Percentiles rank a stretch among this genome's conserved stretches.
phyloP scores from a whole-genome alignment of 2,329 filamentous ascomycete genomes.

The Knoxdaviesia capensis region DNA sequence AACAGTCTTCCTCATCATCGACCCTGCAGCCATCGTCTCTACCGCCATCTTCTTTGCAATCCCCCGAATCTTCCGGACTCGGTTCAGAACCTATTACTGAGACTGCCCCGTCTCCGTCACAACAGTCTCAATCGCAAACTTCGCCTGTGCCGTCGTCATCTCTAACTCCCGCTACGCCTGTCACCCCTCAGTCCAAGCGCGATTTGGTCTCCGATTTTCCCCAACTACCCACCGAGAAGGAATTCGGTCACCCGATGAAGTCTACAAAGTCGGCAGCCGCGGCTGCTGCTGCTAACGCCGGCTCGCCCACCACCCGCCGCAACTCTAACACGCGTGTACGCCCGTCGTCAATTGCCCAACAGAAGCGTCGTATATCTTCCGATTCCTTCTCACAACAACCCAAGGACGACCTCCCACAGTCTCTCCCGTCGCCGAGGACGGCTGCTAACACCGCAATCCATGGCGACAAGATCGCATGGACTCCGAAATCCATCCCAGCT shows the following conservation, averaged over 20 bases:
- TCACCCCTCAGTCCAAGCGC: too few relatives aligned
- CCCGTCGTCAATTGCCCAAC: conserved; percentile 6
- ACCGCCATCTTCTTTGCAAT: too few relatives aligned
- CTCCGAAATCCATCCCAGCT: conserved; percentile 10
- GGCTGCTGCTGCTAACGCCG: not conserved
- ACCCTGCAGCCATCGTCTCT: too few relatives aligned
- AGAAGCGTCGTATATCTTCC: conserved; percentile 11
- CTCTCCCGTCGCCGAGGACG: conserved; percentile 12
- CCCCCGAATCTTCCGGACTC: too few relatives aligned
- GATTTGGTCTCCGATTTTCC: too few relatives aligned
- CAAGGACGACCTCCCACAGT: conserved; percentile 11
- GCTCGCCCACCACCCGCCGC: conserved; percentile 1
- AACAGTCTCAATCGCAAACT: too few relatives aligned
- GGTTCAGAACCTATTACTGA: too few relatives aligned
- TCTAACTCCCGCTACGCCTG: too few relatives aligned
- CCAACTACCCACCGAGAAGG: too few relatives aligned
- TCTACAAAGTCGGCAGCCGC: conserved; percentile 1
- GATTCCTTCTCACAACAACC: conserved; percentile 12
- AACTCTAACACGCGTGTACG: conserved; percentile 9
- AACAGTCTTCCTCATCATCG: too few relatives aligned
- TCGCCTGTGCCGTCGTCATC: too few relatives aligned
- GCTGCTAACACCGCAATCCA: conserved; percentile 7
- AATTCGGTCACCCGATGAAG: not conserved
- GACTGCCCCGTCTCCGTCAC: too few relatives aligned
- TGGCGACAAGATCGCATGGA: conserved; percentile 15